These are phyloP conservation scores for Ascoidea rubescens DNA, from an alignment of 805 yeast species.

Conservation along the genomic window DNA sequence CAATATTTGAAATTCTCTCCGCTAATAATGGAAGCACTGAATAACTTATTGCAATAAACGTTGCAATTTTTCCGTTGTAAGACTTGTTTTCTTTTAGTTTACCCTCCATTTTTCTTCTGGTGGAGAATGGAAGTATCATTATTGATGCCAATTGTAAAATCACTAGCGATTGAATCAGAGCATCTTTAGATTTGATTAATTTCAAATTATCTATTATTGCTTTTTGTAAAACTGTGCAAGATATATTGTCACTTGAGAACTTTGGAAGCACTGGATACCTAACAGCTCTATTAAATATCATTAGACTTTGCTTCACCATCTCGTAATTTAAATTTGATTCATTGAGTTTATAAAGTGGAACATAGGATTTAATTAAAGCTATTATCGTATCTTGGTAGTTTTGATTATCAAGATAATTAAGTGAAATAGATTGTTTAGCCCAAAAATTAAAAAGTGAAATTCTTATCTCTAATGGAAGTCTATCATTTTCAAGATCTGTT, in stretches of 20 bases:
- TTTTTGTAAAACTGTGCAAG: conserved; percentile 50
- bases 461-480: conserved; percentile 20
- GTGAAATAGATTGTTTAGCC: conserved; percentile 28
- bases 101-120: conserved; percentile 33
- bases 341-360: conserved; percentile 28
- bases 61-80: conserved; percentile 33
- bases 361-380: conserved; percentile 39
- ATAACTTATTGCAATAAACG: conserved; percentile 48
- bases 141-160: conserved; percentile 41
- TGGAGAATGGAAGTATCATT: conserved; percentile 45
- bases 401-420: conserved; percentile 23
- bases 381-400: conserved; percentile 48
- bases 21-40: conserved; percentile 28
- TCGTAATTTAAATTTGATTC: conserved; percentile 18
- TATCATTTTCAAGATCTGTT: conserved; percentile 1
- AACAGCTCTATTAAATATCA: conserved; percentile 49
- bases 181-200: conserved; percentile 16
- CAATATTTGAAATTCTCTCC: conserved; percentile 19
- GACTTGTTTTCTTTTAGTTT: conserved; percentile 18
- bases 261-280: conserved; percentile 63
- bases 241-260: conserved; percentile 35
- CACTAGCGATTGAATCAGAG: conserved; percentile 27
- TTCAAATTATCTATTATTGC: conserved; percentile 39
- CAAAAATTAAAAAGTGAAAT: conserved; percentile 36
- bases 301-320: conserved; percentile 34